A percentile compares a stretch with the other conserved stretches of the same genome.
phyloP scores from a whole-genome alignment of 169 alveolate species.

The Cryptosporidium meleagridis region DNA sequence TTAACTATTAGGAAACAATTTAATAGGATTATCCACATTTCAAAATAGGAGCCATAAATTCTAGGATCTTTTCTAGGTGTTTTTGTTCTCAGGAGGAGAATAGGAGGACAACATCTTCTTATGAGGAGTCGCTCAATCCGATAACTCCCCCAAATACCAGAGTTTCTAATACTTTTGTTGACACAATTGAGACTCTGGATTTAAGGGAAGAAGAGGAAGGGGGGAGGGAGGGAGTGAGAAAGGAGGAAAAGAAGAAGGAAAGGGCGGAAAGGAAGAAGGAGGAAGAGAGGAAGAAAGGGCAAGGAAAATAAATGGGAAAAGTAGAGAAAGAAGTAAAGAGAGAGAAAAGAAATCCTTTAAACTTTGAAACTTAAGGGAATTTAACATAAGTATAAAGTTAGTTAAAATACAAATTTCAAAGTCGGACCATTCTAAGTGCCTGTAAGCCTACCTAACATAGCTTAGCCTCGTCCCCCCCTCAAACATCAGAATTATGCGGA shows the following conservation, averaged over 20 bases:
- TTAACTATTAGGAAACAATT: neutral
- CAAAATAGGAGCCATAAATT: slow-evolving; percentile 38
- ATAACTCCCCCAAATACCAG: slow-evolving; percentile 49
- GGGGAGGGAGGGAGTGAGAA: no score
- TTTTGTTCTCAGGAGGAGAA: neutral
- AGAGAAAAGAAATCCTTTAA: no score
- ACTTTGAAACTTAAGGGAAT: no score
- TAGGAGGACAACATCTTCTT: neutral
- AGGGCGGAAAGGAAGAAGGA: no score
- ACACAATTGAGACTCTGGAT: neutral
- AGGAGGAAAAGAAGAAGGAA: no score
- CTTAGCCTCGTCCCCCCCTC: neutral
- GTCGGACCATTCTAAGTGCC: neutral
- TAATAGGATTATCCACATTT: no score
- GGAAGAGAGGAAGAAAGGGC: no score
- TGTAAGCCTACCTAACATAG: neutral
- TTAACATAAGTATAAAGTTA: no score
- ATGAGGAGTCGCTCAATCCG: neutral
- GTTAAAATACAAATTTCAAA: neutral
- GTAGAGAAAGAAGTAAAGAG: no score
- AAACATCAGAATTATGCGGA: neutral
- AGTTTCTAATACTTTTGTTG: neutral
- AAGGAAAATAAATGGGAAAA: no score
- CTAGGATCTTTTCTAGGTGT: neutral
- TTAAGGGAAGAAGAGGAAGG: neutral